These are phyloP conservation scores for Catharanthus roseus DNA, from an alignment of 257 asterid species.

Conservation along the genomic window DNA sequence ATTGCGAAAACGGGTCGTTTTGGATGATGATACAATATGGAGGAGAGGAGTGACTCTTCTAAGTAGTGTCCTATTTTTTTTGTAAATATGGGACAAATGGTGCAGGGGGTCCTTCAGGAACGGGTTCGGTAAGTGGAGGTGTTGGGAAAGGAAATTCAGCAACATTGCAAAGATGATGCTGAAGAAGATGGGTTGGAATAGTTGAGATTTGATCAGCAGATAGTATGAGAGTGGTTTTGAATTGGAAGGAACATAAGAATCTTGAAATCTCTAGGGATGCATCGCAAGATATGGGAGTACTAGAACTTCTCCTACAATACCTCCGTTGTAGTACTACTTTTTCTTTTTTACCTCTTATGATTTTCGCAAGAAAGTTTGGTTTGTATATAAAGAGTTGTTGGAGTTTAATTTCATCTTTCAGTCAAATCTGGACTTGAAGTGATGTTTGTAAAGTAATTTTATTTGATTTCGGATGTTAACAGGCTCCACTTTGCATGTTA, in stretches of 20 bases:
- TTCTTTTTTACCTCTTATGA: not conserved
- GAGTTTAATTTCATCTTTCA: no score
- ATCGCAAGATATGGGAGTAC: constrained; percentile 61
- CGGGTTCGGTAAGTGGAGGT: no score
- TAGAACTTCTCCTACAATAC: constrained; percentile 33
- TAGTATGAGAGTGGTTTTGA: constrained; percentile 38
- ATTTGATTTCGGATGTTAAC: no score
- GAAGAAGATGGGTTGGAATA: constrained; percentile 12
- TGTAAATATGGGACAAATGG: not conserved
- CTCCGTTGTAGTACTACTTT: constrained; percentile 31
- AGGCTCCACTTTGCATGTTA: no score
- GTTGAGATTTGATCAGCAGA: constrained; percentile 51
- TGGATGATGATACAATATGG: constrained; percentile 22
- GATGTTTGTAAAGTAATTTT: no score
- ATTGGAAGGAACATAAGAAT: constrained; percentile 30
- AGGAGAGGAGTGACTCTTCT: not conserved
- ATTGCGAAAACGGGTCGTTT: constrained; percentile 41
- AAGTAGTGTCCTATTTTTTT: not conserved
- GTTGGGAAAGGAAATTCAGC: constrained; percentile 22
- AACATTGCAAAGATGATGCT: constrained; percentile 10
- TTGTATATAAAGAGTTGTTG: no score
- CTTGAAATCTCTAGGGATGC: constrained; percentile 48
- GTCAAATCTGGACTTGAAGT: no score
- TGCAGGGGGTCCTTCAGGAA: not conserved
- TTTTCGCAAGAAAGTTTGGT: no score